These are phyloP conservation scores for Wickerhamiella dianesei DNA, from an alignment of 805 yeast species.

Conservation along the genomic window DNA sequence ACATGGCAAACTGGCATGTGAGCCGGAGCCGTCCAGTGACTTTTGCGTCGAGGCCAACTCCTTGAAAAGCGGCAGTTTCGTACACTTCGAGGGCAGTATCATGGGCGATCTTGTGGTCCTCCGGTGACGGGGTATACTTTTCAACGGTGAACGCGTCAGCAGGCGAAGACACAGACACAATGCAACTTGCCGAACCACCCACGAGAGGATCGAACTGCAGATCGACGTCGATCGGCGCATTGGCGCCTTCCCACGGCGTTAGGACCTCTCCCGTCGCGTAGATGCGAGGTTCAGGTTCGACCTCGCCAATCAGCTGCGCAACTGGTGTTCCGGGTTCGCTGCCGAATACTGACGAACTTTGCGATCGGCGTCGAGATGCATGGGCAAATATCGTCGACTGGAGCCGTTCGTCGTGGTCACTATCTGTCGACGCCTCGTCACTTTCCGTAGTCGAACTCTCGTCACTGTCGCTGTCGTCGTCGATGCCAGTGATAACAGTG, in stretches of 20 bases:
- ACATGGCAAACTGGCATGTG: background rate
- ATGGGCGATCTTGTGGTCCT: background rate
- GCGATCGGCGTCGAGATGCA: background rate
- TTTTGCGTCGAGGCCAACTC: background rate
- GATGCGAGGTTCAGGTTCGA: background rate
- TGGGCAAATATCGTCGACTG: background rate
- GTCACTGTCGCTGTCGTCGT: no score
- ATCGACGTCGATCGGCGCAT: background rate
- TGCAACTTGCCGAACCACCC: background rate
- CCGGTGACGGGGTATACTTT: background rate
- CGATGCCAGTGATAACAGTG: background rate
- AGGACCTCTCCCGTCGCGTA: background rate
- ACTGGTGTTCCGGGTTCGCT: background rate
- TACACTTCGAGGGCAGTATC: background rate
- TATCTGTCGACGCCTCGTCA: background rate
- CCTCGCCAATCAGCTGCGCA: background rate
- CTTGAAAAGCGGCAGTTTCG: background rate
- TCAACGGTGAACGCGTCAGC: background rate
- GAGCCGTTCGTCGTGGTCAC: background rate
- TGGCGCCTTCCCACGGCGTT: background rate
- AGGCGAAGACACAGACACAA: background rate
- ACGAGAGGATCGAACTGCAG: background rate
- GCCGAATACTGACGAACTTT: background rate
- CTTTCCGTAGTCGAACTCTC: no score
- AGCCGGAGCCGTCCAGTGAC: conserved; percentile 4